Evolutionary conservation across 2,329 filamentous ascomycete genomes (phyloP), one percentile per base, ranked within the genome.

Genomic region (Fusarium nematophilum): DNA sequence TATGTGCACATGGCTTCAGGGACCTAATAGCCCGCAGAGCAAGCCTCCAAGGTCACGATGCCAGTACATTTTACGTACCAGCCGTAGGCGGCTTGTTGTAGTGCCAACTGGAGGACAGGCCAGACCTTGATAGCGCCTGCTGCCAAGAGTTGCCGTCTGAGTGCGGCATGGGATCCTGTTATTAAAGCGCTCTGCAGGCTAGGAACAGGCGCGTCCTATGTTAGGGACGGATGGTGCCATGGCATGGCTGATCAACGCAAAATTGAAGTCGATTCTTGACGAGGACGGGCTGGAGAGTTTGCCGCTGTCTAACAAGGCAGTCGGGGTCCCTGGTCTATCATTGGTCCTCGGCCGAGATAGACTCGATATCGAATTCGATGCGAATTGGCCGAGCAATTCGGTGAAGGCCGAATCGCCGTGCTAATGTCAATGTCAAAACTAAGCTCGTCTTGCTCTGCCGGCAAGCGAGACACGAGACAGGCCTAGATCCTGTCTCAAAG

Each of bases 81-180:
- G 33, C 36, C 23, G 17, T 40, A 33, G 40, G 33, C 51, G 57
- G 54, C 56, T 51, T 52, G 45, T 40, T 34, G 50, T 48, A 57
- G 45, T 57, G 53, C 39, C 43, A 51, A 25, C 26, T 45, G 54
- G 45, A 42, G 30, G 49, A 46, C 44, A 54, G 54, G 51, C 53
- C 47, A 62, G 53, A 58, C 57, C 43, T 59, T 49, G 54, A 34
- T 52, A 40, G 48, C 46, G 43, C 47, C 46, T 51, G 44, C 44
- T 54, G 56, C 62, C 66, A 69, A 69, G 66, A 31, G 46, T 44
- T 43, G 34, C 30, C 38, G 42, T 31, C 49, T 53, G 56, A 51
- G 52, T 27, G 51, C 36, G 47, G 61, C 57, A 55, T 48, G 34
- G 33, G 38, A 52, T 53, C 37, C 29, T 43, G 43, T 53, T 36